Percentiles rank a stretch among this genome's conserved stretches.
Conservation (phyloP, 176 grass and related monocot genomes). For the Dactylis glomerata region DNA sequence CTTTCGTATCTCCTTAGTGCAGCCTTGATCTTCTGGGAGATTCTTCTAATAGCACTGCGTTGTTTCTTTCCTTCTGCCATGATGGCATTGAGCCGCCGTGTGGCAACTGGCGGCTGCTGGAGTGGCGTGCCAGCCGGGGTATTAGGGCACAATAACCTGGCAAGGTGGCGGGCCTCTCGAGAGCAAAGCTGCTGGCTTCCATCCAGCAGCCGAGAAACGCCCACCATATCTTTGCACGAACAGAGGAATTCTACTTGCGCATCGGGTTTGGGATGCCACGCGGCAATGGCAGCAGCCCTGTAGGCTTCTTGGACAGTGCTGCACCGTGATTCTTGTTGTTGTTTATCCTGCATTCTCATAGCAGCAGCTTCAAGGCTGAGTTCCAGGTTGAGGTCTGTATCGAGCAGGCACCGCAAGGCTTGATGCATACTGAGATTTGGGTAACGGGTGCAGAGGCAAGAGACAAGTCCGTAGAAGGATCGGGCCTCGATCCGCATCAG, state of each 20-base stretch:
- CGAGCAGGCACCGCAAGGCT: background rate
- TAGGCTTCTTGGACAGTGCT: background rate
- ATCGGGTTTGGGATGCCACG: background rate
- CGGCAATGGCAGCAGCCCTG: background rate
- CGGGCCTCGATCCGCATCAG: background rate
- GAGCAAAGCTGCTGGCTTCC: background rate
- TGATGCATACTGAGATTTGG: background rate
- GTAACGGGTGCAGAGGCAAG: background rate
- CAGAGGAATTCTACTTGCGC: background rate
- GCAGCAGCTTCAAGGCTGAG: background rate
- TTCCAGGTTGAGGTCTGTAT: background rate
- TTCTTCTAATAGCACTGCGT: background rate
- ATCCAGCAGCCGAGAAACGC: background rate
- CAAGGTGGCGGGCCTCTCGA: background rate
- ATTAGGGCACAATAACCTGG: background rate
- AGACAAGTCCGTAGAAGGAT: background rate
- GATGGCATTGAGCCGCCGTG: background rate
- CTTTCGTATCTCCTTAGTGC: background rate
- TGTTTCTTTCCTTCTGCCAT: background rate
- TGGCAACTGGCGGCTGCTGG: background rate
- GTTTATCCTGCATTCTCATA: background rate
- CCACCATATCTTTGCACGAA: background rate
- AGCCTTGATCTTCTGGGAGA: background rate
- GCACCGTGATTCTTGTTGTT: background rate
- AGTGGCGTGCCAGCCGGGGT: background rate